phyloP scores from a whole-genome alignment of 345 rosid species.

The Murraya paniculata region DNA sequence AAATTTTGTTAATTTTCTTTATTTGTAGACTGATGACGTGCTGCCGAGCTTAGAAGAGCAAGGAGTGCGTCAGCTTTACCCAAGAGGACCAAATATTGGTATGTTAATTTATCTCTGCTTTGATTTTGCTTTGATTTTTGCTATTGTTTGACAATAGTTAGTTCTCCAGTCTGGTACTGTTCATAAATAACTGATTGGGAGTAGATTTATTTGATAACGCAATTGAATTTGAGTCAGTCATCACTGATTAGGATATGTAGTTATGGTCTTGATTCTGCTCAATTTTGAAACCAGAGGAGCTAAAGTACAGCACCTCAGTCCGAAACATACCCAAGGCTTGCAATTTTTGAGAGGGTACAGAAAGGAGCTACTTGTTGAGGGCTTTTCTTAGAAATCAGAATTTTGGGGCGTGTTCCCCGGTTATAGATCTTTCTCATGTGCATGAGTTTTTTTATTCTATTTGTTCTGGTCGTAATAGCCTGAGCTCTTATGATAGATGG shows the following conservation, averaged over 20 bases:
- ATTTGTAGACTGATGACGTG: constrained; percentile 67
- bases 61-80: constrained; percentile 77
- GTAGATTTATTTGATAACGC: not conserved
- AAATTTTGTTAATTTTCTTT: not conserved
- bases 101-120: constrained; percentile 22
- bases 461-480: not conserved
- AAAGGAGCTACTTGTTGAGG: not conserved
- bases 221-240: not conserved
- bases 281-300: too few relatives aligned
- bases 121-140: not conserved
- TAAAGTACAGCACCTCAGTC: too few relatives aligned
- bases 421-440: not conserved
- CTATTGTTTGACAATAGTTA: not conserved
- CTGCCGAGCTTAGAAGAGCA: constrained; percentile 93
- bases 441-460: not conserved
- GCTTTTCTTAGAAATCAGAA: not conserved
- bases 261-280: too few relatives aligned
- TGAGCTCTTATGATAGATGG: not conserved
- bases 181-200: not conserved
- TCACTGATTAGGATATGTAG: not conserved
- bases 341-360: not conserved
- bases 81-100: constrained; percentile 72
- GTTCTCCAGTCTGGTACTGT: not conserved
- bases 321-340: not conserved
- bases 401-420: not conserved